A percentile compares a stretch with the other conserved stretches of the same genome.
These are phyloP conservation scores for Microcyclosporella mali DNA, from an alignment of 2,329 filamentous ascomycete genomes.

Conservation along the genomic window DNA sequence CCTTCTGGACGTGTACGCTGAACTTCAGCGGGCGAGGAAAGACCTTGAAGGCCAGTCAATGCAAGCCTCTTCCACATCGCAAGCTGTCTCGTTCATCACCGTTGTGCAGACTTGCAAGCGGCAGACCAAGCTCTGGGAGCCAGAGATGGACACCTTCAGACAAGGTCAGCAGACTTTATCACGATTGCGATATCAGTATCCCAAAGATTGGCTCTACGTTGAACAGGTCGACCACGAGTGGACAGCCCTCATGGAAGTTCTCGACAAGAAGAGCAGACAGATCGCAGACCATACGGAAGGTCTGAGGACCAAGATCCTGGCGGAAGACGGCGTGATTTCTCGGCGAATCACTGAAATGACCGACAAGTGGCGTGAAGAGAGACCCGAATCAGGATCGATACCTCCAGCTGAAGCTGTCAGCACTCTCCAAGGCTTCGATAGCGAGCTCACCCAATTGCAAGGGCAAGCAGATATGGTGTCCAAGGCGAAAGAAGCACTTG, in stretches of 20 bases:
- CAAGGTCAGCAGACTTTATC: slow-evolving; percentile 90
- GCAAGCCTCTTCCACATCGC: slow-evolving; percentile 89
- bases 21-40: slow-evolving; percentile 82
- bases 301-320: slow-evolving; percentile 85
- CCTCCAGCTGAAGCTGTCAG: slow-evolving; percentile 81
- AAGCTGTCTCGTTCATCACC: slow-evolving; percentile 97
- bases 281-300: slow-evolving; percentile 96
- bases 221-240: slow-evolving; percentile 96
- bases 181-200: slow-evolving; percentile 89
- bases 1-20: slow-evolving; percentile 86
- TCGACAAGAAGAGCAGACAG: slow-evolving; percentile 87
- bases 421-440: slow-evolving; percentile 75
- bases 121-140: slow-evolving; percentile 88
- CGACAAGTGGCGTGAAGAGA: slow-evolving; percentile 87
- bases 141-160: slow-evolving; percentile 90
- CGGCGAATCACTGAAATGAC: slow-evolving; percentile 84
- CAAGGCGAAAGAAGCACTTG: slow-evolving; percentile 93
- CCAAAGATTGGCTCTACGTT: slow-evolving; percentile 87
- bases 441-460: slow-evolving; percentile 75
- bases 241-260: slow-evolving; percentile 85
- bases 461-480: slow-evolving; percentile 88
- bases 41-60: slow-evolving; percentile 88
- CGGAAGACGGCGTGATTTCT: slow-evolving; percentile 85
- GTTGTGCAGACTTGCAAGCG: slow-evolving; percentile 94
- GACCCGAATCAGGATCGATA: slow-evolving; percentile 91